These are phyloP conservation scores for Cutaneotrichosporon sp. DNA, from an alignment of 1,284 basidiomycete species.

Conservation along the genomic window DNA sequence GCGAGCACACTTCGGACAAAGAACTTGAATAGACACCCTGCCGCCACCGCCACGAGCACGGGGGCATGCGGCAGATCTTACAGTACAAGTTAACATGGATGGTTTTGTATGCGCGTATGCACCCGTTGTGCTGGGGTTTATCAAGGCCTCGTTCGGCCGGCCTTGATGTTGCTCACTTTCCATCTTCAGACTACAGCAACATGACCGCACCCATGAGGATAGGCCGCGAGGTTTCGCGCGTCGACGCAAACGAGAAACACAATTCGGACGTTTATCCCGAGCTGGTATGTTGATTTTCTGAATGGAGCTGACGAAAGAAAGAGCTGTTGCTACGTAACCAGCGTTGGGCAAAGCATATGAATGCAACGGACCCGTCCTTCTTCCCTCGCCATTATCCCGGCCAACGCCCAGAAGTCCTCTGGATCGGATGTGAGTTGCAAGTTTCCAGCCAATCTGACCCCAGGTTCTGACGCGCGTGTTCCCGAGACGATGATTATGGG, in stretches of 20 bases:
- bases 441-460: not conserved
- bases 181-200: not conserved
- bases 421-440: conserved; percentile 47
- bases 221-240: not conserved
- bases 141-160: not conserved
- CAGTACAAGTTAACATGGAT: not conserved
- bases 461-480: conserved; percentile 51
- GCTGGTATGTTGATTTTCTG: not conserved
- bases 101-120: not conserved
- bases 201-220: not conserved
- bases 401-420: conserved; percentile 51
- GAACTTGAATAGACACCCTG: not conserved
- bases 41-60: not conserved
- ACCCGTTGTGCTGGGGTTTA: not conserved
- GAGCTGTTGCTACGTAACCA: conserved; percentile 27
- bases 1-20: not conserved
- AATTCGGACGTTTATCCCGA: not conserved
- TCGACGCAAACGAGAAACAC: conserved; percentile 6
- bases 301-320: conserved; percentile 14
- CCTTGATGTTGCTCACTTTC: not conserved
- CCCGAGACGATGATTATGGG: conserved; percentile 52
- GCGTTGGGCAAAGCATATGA: conserved; percentile 23
- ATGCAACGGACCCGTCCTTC: conserved; percentile 34
- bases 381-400: conserved; percentile 47
- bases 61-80: conserved; percentile 1